Conservation (phyloP, 495 filamentous ascomycete species). For the Parathielavia appendiculata region DNA sequence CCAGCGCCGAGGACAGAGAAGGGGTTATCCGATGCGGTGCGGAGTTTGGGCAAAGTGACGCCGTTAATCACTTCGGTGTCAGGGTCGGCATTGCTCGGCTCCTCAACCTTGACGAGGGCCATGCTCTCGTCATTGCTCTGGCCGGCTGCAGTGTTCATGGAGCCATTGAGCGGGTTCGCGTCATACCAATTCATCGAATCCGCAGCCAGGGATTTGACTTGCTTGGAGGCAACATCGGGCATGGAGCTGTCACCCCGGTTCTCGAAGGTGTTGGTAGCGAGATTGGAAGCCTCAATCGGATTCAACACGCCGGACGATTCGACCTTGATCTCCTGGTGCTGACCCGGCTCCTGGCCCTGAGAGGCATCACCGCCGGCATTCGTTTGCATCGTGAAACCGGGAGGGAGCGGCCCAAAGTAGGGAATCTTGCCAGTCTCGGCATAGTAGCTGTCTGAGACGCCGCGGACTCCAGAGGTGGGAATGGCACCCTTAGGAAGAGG, state of each 20-base stretch:
- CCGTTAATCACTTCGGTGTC: conserved; percentile 10
- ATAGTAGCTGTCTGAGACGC: conserved; percentile 21
- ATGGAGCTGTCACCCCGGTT: neutral
- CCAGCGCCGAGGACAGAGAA: conserved; percentile 9
- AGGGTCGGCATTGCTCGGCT: too few species aligned
- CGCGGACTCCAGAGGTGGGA: conserved; percentile 8
- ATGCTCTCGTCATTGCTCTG: neutral
- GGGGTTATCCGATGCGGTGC: conserved; percentile 28
- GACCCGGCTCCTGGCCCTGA: neutral
- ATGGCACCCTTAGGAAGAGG: conserved; percentile 7
- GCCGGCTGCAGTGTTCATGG: neutral
- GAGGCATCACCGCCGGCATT: neutral
- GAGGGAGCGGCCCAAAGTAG: conserved; percentile 9
- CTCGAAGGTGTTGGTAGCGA: neutral
- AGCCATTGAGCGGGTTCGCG: neutral
- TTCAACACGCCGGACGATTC: neutral
- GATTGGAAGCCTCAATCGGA: neutral
- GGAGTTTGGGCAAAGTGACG: conserved; percentile 21
- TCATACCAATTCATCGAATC: conserved; percentile 18
- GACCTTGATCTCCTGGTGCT: neutral
- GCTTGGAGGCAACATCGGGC: neutral
- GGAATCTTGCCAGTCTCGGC: conserved; percentile 13
- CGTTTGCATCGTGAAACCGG: neutral
- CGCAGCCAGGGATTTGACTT: neutral
- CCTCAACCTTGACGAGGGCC: conserved; percentile 7